Percentiles rank a stretch among this genome's conserved stretches.
phyloP scores from a whole-genome alignment of 345 rosid genomes.

The Eucalyptus cloeziana region DNA sequence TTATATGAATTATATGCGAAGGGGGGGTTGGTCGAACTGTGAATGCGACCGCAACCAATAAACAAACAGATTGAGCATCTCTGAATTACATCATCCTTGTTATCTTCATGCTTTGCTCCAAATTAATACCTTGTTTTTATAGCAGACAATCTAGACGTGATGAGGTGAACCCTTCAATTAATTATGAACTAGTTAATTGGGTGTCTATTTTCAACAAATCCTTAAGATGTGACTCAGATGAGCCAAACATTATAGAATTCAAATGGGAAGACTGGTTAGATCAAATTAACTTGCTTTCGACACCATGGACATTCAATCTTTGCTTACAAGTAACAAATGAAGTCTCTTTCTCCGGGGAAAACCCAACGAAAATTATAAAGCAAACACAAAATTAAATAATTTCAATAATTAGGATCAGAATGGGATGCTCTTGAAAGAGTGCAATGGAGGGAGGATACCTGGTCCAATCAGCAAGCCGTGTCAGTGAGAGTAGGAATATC shows the following conservation, averaged over 20 bases:
- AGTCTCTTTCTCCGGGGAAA: neutral
- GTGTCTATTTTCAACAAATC: neutral
- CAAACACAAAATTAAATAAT: neutral
- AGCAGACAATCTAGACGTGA: neutral
- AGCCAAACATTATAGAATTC: neutral
- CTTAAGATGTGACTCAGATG: neutral
- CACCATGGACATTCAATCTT: neutral
- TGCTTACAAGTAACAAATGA: neutral
- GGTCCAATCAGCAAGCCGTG: neutral
- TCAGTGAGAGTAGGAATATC: neutral
- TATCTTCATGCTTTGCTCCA: neutral
- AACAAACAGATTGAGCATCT: neutral
- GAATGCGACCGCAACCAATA: neutral
- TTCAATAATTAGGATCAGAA: neutral
- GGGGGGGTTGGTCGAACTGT: neutral
- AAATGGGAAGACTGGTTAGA: neutral
- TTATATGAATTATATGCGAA: neutral
- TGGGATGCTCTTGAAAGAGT: neutral
- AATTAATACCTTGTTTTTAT: neutral
- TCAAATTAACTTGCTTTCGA: neutral
- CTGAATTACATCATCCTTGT: neutral
- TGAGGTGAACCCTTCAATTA: neutral
- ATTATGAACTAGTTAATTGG: neutral
- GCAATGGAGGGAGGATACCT: neutral
- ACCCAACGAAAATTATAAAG: neutral